These are phyloP conservation scores for Cryomyces minteri DNA, from an alignment of 495 filamentous ascomycete genomes.

Conservation along the genomic window DNA sequence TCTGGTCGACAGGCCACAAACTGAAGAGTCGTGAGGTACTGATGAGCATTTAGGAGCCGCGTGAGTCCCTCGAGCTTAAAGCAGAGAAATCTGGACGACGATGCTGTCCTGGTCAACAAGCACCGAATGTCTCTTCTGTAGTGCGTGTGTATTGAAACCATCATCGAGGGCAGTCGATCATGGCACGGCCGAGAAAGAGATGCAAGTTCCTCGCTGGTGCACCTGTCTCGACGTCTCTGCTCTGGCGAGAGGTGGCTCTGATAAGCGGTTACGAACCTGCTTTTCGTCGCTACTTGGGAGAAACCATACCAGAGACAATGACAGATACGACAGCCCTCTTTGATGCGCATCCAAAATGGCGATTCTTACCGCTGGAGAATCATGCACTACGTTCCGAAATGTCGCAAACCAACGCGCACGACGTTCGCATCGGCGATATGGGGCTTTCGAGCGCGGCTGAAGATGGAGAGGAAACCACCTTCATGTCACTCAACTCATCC, in stretches of 20 bases:
- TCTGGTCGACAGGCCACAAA: no score
- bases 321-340: not conserved
- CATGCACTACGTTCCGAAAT: no score
- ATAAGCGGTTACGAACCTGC: constrained; percentile 16
- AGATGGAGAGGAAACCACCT: not conserved
- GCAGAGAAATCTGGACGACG: no score
- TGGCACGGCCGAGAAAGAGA: no score
- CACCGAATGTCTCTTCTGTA: no score
- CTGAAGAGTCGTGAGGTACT: no score
- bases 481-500: not conserved
- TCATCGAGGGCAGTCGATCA: no score
- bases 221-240: constrained; percentile 31
- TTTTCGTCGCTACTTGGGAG: not conserved
- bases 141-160: no score
- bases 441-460: not conserved
- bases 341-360: not conserved
- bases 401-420: no score
- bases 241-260: constrained; percentile 35
- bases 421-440: not conserved
- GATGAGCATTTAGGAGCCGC: no score
- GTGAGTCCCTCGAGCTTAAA: no score
- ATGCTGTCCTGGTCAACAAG: no score
- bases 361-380: not conserved
- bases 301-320: not conserved
- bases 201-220: constrained; percentile 39